Base-by-base conservation (phyloP, 257 asterid genomes). In the Solanum sejunctum region DNA sequence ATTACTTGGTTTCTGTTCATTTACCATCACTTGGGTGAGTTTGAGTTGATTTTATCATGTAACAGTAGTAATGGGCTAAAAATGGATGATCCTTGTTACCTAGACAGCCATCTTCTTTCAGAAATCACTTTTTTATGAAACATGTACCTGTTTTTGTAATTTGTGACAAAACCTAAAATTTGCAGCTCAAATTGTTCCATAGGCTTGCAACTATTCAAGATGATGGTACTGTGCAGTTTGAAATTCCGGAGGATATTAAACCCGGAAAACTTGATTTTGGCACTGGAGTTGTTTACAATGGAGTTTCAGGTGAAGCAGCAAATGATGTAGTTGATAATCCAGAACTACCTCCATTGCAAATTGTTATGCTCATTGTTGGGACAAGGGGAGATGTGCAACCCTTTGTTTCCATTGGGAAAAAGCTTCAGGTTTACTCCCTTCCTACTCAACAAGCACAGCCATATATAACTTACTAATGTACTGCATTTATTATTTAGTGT, bases 311-410 rank as follows among this genome's bases (percentile, higher is more conserved):
- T 61, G 89, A 64, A 84, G 90, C 85, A 83, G 60, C 71, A 83
- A 83, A 57, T 52, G 93, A 87, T 41, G 70, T 52, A 80, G 87
- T 64, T 79, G 95, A 87, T 75, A 85, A 85, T 83, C 83, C 23
- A 43, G 88, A 86, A 45, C 77, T 93, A 85, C 98, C 92, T 70
- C 98, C 98, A 8, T 89, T 95, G 87, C 95, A 95, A 86, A 95
- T 93, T 81, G 96, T 93, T 87, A 91, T 95, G 94, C 93, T 95
- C 85, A 95, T 95, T 69, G 98, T 95, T 80, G 98, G 98, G 83
- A 93, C 98, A 28, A 89, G 98, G 83, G 98, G 98, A 83, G 98
- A 95, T 83, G 98, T 95, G 55, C 98, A 95, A 84, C 98, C 98
- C 43, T 93, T 95, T 91, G 87, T 93, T 80, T 98, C 98, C 64